Evolutionary conservation across 2,329 filamentous ascomycete species (phyloP).

Genomic region (Botrytis deweyae): DNA sequence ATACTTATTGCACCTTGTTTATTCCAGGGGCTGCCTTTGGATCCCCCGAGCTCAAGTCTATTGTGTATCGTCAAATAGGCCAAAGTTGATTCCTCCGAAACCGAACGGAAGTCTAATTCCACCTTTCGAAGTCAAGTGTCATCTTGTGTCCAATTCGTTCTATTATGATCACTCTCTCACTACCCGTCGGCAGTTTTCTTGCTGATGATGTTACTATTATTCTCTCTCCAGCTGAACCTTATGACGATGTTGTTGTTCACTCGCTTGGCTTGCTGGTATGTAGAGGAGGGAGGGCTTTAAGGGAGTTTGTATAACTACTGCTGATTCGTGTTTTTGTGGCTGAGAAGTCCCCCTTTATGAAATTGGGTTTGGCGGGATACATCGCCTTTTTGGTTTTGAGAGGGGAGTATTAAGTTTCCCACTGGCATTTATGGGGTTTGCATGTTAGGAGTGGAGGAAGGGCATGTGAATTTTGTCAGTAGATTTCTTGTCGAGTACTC

Average conservation of each 20-base stretch:
- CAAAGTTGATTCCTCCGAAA: too few relatives aligned
- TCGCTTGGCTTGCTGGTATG: neutral
- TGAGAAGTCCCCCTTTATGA: neutral
- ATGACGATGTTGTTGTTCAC: neutral
- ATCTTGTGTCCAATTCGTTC: too few relatives aligned
- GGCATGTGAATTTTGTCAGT: neutral
- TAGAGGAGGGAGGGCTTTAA: neutral
- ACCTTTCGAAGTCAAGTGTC: neutral
- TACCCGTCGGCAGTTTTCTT: neutral
- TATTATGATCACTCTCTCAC: neutral
- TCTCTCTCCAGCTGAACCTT: neutral
- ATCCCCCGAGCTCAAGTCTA: neutral
- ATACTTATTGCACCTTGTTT: neutral
- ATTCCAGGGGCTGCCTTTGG: neutral
- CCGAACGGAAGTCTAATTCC: too few relatives aligned
- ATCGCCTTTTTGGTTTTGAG: accelerated
- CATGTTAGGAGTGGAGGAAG: neutral
- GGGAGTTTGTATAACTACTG: neutral
- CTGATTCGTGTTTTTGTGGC: too few relatives aligned
- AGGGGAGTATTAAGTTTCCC: neutral
- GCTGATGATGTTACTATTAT: neutral
- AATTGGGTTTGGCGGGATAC: neutral
- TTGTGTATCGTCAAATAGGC: neutral
- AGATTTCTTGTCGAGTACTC: neutral
- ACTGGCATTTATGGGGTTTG: neutral